Percentiles rank a stretch among this genome's conserved stretches.
Evolutionary conservation across 371 early-diverging fungal genomes (phyloP).

Genomic region (Parasitella parasitica): DNA sequence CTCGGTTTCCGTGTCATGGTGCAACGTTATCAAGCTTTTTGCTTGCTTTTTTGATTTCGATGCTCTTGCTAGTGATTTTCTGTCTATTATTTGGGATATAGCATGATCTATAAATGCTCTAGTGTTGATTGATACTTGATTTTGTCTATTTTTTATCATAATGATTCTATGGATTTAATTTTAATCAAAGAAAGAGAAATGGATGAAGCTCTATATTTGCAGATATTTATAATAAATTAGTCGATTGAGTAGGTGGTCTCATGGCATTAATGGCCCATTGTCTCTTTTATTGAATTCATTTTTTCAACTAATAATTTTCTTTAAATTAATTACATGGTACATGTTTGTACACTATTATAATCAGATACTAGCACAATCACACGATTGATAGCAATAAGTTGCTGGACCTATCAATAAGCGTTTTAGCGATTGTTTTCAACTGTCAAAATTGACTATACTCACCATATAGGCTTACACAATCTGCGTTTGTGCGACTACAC

Average conservation of each 20-base stretch:
- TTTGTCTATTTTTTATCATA: not conserved
- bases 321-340: no score
- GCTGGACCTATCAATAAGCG: not conserved
- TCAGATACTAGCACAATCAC: not conserved
- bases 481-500: slow-evolving; percentile 8
- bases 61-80: no score
- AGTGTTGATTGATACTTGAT: not conserved
- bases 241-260: not conserved
- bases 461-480: slow-evolving; percentile 13
- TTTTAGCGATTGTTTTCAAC: not conserved
- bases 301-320: no score
- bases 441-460: not conserved
- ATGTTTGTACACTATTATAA: no score
- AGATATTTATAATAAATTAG: not conserved
- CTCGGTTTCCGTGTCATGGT: not conserved
- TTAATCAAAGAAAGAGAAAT: not conserved
- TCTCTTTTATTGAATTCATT: no score
- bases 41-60: not conserved
- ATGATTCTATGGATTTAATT: no score
- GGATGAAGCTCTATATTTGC: not conserved
- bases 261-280: no score
- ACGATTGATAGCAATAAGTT: not conserved
- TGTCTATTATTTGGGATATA: no score
- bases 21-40: not conserved
- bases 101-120: no score